Percentiles rank a stretch among this genome's conserved stretches.
These are phyloP conservation scores for Alternaria rosae DNA, from an alignment of 2,329 filamentous ascomycete genomes.

Conservation along the genomic window DNA sequence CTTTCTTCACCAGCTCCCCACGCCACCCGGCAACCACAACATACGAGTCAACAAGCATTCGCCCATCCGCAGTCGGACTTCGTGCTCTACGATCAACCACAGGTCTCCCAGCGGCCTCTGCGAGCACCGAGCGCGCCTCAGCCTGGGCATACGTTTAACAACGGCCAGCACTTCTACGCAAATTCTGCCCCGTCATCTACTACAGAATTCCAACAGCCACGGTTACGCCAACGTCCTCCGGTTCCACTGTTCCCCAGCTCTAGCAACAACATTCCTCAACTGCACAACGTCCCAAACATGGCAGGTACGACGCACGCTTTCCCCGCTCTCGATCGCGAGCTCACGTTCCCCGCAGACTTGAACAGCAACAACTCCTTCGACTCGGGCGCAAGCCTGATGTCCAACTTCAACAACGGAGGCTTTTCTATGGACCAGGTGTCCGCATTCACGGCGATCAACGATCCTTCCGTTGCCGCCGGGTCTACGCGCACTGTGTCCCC, in stretches of 20 bases:
- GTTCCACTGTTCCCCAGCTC: constrained; percentile 74
- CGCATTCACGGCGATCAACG: constrained; percentile 57
- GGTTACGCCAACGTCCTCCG: constrained; percentile 67
- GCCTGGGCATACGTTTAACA: constrained; percentile 66
- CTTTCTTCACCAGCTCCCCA: constrained; percentile 69
- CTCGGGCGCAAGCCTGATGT: constrained; percentile 57
- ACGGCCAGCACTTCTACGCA: constrained; percentile 69
- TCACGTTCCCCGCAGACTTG: constrained; percentile 46
- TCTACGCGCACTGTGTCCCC: constrained; percentile 75
- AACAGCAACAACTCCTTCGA: constrained; percentile 53
- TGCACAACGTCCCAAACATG: constrained; percentile 46
- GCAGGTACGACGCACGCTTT: constrained; percentile 44
- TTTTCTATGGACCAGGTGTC: constrained; percentile 41
- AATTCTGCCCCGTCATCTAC: constrained; percentile 70
- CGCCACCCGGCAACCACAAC: constrained; percentile 60
- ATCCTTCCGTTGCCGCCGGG: constrained; percentile 47
- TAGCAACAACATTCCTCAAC: constrained; percentile 61
- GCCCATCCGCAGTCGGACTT: constrained; percentile 72
- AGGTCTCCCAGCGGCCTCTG: constrained; percentile 52
- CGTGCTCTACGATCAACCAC: constrained; percentile 71
- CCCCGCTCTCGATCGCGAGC: constrained; percentile 25
- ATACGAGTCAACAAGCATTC: constrained; percentile 53
- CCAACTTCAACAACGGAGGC: constrained; percentile 49
- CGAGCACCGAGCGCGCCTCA: constrained; percentile 62
- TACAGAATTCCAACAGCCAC: constrained; percentile 63